These are phyloP conservation scores for Diaporthe sp. DNA, from an alignment of 2,329 filamentous ascomycete species.

Conservation along the genomic window DNA sequence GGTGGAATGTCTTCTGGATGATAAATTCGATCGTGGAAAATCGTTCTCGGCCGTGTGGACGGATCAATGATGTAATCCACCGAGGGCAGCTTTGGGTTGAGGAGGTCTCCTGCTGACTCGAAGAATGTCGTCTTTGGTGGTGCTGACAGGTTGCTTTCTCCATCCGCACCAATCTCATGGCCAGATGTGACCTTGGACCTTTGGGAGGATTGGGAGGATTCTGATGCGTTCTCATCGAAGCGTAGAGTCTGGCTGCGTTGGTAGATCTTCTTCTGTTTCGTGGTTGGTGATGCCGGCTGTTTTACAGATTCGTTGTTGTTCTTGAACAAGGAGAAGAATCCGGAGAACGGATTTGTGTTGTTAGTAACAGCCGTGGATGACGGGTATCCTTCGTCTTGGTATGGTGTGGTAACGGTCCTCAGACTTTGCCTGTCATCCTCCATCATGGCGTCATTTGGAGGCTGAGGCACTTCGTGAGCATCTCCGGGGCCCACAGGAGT, in stretches of 20 bases:
- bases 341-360: slow-evolving; percentile 62
- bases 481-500: slow-evolving; percentile 49
- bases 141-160: slow-evolving; percentile 63
- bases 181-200: slow-evolving; percentile 60
- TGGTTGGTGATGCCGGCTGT: slow-evolving; percentile 56
- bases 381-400: slow-evolving; percentile 43
- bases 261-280: slow-evolving; percentile 76
- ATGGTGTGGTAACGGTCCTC: slow-evolving; percentile 53
- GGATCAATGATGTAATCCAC: slow-evolving; percentile 87
- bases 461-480: slow-evolving; percentile 75
- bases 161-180: slow-evolving; percentile 57
- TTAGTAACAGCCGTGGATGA: slow-evolving; percentile 49
- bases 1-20: slow-evolving; percentile 92
- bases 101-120: slow-evolving; percentile 90
- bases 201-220: slow-evolving; percentile 45
- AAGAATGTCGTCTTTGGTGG: slow-evolving; percentile 94
- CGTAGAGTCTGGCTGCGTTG: slow-evolving; percentile 81
- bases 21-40: slow-evolving; percentile 97
- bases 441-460: slow-evolving; percentile 70
- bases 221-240: slow-evolving; percentile 49
- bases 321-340: slow-evolving; percentile 78
- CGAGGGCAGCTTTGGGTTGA: slow-evolving; percentile 89
- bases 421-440: slow-evolving; percentile 74
- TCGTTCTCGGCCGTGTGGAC: slow-evolving; percentile 82
- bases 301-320: slow-evolving; percentile 66